phyloP scores from a whole-genome alignment of 2,329 filamentous ascomycete genomes.

The Pseudogymnoascus destructans region DNA sequence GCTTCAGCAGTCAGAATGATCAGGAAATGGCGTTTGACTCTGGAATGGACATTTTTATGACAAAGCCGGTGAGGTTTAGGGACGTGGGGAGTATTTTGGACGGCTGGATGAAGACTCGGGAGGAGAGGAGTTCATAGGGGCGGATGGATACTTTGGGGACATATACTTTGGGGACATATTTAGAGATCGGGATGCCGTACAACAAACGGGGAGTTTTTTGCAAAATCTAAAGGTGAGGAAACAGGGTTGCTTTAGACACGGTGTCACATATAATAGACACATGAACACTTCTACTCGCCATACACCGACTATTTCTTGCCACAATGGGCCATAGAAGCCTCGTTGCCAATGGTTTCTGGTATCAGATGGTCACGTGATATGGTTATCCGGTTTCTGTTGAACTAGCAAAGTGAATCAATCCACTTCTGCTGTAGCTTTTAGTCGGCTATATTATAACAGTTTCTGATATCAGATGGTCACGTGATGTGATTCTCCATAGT shows the following conservation, averaged over 20 bases:
- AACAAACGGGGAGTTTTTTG: not conserved
- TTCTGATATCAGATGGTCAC: not conserved
- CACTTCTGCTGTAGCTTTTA: too few relatives aligned
- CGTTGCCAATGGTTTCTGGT: not conserved
- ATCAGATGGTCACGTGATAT: not conserved
- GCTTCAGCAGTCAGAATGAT: conserved; percentile 35
- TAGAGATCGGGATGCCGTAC: not conserved
- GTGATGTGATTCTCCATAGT: not conserved
- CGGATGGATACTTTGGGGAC: not conserved
- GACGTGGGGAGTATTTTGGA: conserved; percentile 18
- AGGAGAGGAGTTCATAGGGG: not conserved
- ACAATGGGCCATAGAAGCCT: not conserved
- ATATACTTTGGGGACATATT: not conserved
- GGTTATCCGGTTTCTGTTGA: too few relatives aligned
- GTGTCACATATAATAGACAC: not conserved
- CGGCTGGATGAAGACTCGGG: conserved; percentile 13
- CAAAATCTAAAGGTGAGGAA: not conserved
- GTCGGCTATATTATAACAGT: too few relatives aligned
- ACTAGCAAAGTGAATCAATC: too few relatives aligned
- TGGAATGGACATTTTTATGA: conserved; percentile 40
- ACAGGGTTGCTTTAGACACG: not conserved
- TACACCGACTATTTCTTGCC: not conserved
- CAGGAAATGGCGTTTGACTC: conserved; percentile 36
- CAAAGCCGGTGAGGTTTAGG: conserved; percentile 33
- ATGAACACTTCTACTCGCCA: not conserved